Evolutionary conservation across 2,329 filamentous ascomycete species (phyloP).

Genomic region (Zasmidium angulare): DNA sequence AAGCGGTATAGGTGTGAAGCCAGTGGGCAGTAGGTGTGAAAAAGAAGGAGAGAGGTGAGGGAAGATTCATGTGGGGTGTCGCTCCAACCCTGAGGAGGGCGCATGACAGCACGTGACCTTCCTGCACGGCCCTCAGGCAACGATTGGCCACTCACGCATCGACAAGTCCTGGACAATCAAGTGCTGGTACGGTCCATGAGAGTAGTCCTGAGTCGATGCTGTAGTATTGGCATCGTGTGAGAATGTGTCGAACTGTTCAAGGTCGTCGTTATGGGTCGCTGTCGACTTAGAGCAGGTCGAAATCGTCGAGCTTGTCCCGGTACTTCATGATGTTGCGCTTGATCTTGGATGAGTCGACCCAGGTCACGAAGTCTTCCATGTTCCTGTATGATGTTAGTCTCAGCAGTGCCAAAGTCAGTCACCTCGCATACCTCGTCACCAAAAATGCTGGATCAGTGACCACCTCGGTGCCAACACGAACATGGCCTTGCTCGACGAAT

Average conservation of each 20-base stretch:
- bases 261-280: neutral
- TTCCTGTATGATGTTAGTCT: slow-evolving; percentile 48
- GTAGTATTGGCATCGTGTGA: no score
- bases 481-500: slow-evolving; percentile 79
- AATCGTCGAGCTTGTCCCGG: slow-evolving; percentile 91
- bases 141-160: neutral
- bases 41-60: slow-evolving; percentile 4
- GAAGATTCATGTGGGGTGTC: slow-evolving; percentile 6
- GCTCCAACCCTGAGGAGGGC: slow-evolving; percentile 11
- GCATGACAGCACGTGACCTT: slow-evolving; percentile 10
- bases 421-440: slow-evolving; percentile 60
- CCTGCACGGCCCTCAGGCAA: neutral
- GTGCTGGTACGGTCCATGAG: neutral
- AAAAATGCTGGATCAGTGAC: slow-evolving; percentile 87
- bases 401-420: neutral
- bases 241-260: no score
- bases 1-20: neutral
- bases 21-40: neutral
- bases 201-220: neutral
- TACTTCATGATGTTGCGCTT: slow-evolving; percentile 96
- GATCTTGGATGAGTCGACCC: slow-evolving; percentile 95
- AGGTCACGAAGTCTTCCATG: slow-evolving; percentile 95
- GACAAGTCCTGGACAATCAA: neutral
- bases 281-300: slow-evolving; percentile 72
- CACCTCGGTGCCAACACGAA: slow-evolving; percentile 85